Base-by-base conservation (phyloP, 352 stramenopile species). In the Phytophthora colocasiae region DNA sequence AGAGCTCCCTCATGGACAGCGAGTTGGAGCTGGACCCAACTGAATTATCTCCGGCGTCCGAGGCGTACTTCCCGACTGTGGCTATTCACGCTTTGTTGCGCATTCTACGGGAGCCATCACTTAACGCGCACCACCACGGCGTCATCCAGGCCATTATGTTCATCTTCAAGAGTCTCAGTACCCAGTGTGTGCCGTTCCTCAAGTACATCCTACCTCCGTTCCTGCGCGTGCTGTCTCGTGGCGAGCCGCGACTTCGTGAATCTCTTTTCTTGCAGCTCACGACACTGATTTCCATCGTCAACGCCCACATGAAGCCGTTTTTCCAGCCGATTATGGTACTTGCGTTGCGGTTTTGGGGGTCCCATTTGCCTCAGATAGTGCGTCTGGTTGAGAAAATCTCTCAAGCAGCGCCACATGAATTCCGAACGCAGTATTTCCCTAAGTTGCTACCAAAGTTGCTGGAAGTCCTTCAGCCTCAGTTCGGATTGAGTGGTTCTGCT, bases 61-160 rank as follows among this genome's bases (percentile, higher is more conserved):
- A 99, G 44, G 89, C 96, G 46, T 99, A 98, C 68, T 99, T 99
- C 79, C 97, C 97, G 12, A 99, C 97, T 1, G 96, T 99, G 19
- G 96, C 97, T 7, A 98, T 99, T 55, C 90, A 99, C 59, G 95
- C 97, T 12, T 69, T 99, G 29, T 92, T 99, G 57, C 83, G 91
- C 14, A 99, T 99, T 58, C 88, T 99, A 34, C 93, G 97, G 32
- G 97, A 99, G 65, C 85, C 92, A 11, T 98, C 94, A 9, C 79
- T 99, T 9, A 93, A 93, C 52, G 92, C 94, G 26, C 96, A 99
- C 61, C 98, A 99, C 70, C 89, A 97, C 24, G 87, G 97, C 58
- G 97, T 99, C 19, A 99, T 99, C 58, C 97, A 99, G 59, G 96
- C 97, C 17, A 95, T 99, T 27, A 99, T 99, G 87, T 98, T 98